A percentile compares a stretch with the other conserved stretches of the same genome.
phyloP scores from a whole-genome alignment of 2,329 filamentous ascomycete species.

The Lachnum nothofagi region DNA sequence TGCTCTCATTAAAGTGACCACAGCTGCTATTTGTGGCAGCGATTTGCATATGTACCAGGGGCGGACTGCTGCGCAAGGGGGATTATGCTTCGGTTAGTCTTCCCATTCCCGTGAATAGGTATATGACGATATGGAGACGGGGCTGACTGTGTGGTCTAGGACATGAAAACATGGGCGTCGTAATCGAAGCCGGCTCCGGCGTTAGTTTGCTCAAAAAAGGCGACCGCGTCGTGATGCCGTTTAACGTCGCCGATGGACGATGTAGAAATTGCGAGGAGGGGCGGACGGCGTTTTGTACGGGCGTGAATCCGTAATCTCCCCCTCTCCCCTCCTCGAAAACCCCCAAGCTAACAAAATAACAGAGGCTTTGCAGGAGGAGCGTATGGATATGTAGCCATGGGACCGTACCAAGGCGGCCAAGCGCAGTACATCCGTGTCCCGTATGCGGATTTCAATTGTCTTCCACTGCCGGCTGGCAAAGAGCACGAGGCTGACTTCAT shows the following conservation, averaged over 20 bases:
- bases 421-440: constrained; percentile 62
- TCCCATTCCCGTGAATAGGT: constrained; percentile 29
- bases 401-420: constrained; percentile 62
- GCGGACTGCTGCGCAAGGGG: constrained; percentile 55
- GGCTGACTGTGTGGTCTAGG: constrained; percentile 57
- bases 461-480: constrained; percentile 60
- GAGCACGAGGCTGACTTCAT: constrained; percentile 60
- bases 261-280: constrained; percentile 83
- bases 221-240: constrained; percentile 76
- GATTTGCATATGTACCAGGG: constrained; percentile 59
- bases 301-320: constrained; percentile 56
- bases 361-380: constrained; percentile 53
- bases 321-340: constrained; percentile 64
- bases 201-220: constrained; percentile 68
- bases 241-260: constrained; percentile 71
- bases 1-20: constrained; percentile 40
- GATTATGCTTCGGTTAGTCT: constrained; percentile 53
- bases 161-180: constrained; percentile 79
- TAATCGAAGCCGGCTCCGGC: constrained; percentile 60
- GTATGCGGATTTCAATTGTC: constrained; percentile 62
- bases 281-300: constrained; percentile 72
- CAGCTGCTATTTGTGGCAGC: constrained; percentile 29
- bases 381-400: constrained; percentile 60
- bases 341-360: background rate
- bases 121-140: constrained; percentile 45